Evolutionary conservation across 305 asterid species (phyloP), one percentile per base, ranked within the genome.

Genomic region (Lippia alba): DNA sequence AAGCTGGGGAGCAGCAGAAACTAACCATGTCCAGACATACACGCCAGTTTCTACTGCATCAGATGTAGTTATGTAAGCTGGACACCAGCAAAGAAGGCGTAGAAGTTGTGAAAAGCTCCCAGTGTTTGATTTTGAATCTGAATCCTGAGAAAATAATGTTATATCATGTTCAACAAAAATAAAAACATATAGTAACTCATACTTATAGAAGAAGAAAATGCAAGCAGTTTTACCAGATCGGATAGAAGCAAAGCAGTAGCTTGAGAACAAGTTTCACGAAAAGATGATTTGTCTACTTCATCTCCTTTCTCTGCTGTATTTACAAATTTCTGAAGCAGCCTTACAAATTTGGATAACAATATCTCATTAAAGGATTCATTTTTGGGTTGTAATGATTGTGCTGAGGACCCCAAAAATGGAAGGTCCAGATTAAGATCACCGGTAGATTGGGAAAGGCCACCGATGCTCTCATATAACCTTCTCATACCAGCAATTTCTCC

Each of bases 51-150:
- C 98, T 83, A 95, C 95, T 17, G 99, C 98, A 74, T 95, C 97
- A 74, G 88, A 86, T 46, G 98, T 92, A 72, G 94, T 80, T 79
- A 95, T 87, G 87, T 95, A 95, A 77, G 98, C 99, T 62, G 99
- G 99, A 84, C 98, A 95, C 99, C 99, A 95, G 91, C 99, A 95
- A 79, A 95, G 97, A 78, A 95, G 98, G 71, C 99, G 97, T 45
- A 95, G 86, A 81, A 95, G 98, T 80, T 91, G 97, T 24, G 97
- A 91, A 83, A 95, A 95, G 89, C 98, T 89, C 80, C 85, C 96
- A 24, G 78, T 66, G 76, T 79, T 87, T 77, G 96, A 73, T 76
- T 89, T 88, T 64, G 87, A 74, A 73, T 87, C 96, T 62, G 97
- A 89, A 81, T 79, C 96, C 99, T 95, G 96, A 64, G 73, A 63